Base-by-base conservation (phyloP, 192 early-diverging fungal species). In the Podila epigama region DNA sequence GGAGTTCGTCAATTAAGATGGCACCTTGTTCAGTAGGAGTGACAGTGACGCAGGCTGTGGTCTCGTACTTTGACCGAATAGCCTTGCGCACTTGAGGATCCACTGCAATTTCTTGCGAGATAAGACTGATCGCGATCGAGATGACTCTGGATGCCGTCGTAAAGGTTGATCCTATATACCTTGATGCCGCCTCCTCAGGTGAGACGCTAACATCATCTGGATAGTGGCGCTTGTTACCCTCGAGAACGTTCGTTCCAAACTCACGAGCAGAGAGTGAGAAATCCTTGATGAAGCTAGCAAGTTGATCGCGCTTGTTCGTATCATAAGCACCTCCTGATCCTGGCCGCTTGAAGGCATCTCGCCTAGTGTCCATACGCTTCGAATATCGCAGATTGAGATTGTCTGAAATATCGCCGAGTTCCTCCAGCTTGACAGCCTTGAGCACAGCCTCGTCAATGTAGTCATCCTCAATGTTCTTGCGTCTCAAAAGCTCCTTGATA, bases 31-130 rank as follows among this genome's bases (percentile, higher is more conserved):
- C 90, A 3, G 96, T 99, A 2, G 96, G 94, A 28, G 79, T 85
- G 28, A 94, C 90, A 27, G 84, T 83, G 12, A 97, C 84, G 31
- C 86, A 84, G 33, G 90, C 93, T 58, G 91, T 80, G 20, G 75
- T 70, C 58, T 86, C 84, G 80, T 90, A 96, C 32, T 91, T 88
- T 33, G 79, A 68, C 22, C 96, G 90, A 44, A 97, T 82, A 52
- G 89, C 91, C 12, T 87, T 89, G 11, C 94, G 84, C 16, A 98
- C 80, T 63, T 85, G 89, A 16, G 95, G 95, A 70, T 97, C 92
- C 8, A 84, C 82, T 2, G 90, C 90, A 28, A 99, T 86, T 68
- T 92, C 89, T 31, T 90, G 87, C 0, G 92, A 87, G 29, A 94
- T 81, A 80, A 95, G 88, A 18, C 73, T 82, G 52, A 86, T 85